Evolutionary conservation across 768 basidiomycete genomes (phyloP).

Genomic region (Tricholoma saponaceum): DNA sequence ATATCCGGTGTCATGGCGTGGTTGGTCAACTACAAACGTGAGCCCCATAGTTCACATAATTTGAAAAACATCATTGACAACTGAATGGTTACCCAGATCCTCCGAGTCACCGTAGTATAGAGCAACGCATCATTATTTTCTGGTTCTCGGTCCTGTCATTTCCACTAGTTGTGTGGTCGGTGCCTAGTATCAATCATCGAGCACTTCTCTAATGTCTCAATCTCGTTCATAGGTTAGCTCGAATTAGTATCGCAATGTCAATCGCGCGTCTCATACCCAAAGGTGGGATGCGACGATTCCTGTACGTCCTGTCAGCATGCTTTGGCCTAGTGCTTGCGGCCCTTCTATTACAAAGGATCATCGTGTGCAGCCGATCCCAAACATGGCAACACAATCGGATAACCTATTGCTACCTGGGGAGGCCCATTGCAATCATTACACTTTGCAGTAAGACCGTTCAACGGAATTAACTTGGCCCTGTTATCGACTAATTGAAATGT

Average conservation of each 20-base stretch:
- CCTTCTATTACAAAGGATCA: constrained; percentile 8
- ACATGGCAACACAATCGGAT: constrained; percentile 9
- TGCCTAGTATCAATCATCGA: background rate
- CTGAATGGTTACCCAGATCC: constrained; percentile 1
- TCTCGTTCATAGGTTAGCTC: constrained; percentile 9
- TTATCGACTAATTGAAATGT: constrained; percentile 8
- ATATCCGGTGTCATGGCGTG: constrained; percentile 7
- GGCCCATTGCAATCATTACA: constrained; percentile 4
- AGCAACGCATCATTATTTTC: constrained; percentile 7
- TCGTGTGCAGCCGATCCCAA: constrained; percentile 4
- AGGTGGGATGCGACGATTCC: background rate
- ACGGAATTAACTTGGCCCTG: background rate
- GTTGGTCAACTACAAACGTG: constrained; percentile 4
- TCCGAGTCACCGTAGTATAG: background rate
- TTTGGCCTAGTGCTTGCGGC: constrained; percentile 10
- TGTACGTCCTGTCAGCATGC: constrained; percentile 5
- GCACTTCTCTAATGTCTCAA: background rate
- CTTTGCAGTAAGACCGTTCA: constrained; percentile 11
- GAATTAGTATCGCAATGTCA: constrained; percentile 17
- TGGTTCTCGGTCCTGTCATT: constrained; percentile 6
- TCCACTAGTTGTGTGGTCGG: constrained; percentile 12
- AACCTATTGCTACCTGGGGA: constrained; percentile 11
- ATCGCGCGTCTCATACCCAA: constrained; percentile 11
- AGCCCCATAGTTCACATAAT: background rate
- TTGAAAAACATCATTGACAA: background rate